These are phyloP conservation scores for Aspergillus piperis DNA, from an alignment of 2,329 filamentous ascomycete species.

Conservation along the genomic window DNA sequence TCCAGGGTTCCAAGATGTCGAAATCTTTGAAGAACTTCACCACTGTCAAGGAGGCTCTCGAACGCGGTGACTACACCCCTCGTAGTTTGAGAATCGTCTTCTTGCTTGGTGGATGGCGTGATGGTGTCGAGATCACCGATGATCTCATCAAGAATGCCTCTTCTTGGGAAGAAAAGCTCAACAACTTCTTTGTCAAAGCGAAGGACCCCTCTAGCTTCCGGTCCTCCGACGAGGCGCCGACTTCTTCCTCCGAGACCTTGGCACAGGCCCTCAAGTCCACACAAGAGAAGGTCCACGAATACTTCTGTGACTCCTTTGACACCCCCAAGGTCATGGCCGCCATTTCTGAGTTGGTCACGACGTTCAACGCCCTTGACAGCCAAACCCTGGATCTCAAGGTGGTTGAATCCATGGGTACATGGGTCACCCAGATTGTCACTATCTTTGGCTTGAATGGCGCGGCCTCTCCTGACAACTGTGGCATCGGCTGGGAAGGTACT, in stretches of 20 bases:
- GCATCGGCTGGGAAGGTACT: constrained; percentile 66
- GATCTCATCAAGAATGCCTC: constrained; percentile 74
- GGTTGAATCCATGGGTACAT: constrained; percentile 64
- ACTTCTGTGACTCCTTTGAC: constrained; percentile 83
- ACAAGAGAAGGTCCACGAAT: constrained; percentile 60
- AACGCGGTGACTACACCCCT: constrained; percentile 69
- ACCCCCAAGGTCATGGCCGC: constrained; percentile 76
- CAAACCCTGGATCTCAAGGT: constrained; percentile 49
- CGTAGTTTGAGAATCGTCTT: constrained; percentile 83
- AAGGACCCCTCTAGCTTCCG: constrained; percentile 47
- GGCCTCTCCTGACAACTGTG: constrained; percentile 35
- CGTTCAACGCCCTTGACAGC: constrained; percentile 65
- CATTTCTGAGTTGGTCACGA: constrained; percentile 76
- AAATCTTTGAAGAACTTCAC: constrained; percentile 96
- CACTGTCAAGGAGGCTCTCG: constrained; percentile 81
- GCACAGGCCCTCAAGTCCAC: constrained; percentile 30
- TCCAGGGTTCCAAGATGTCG: constrained; percentile 91
- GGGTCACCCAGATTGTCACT: constrained; percentile 79
- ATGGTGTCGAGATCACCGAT: constrained; percentile 86
- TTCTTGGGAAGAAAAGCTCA: constrained; percentile 78
- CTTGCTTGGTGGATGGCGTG: constrained; percentile 83
- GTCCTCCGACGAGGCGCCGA: constrained; percentile 10
- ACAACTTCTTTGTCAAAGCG: constrained; percentile 66
- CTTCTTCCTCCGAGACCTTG: constrained; percentile 11
- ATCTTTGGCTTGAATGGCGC: constrained; percentile 72